These are phyloP conservation scores for Galerina sulciceps DNA, from an alignment of 768 basidiomycete species.

Conservation along the genomic window DNA sequence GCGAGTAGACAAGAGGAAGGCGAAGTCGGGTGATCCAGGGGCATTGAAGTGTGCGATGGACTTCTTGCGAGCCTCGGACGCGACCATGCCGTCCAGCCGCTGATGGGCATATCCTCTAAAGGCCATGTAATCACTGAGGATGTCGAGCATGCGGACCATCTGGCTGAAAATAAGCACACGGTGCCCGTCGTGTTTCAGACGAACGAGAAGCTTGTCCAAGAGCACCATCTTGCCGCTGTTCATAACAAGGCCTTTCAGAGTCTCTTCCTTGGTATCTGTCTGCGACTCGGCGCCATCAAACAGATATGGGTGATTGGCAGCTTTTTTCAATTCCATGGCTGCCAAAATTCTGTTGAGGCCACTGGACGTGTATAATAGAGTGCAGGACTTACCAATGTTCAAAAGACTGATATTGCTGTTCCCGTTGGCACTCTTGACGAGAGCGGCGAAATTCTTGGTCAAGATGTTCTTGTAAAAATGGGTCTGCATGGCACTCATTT, in stretches of 20 bases:
- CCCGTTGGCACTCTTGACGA: slow-evolving; percentile 88
- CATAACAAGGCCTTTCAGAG: slow-evolving; percentile 95
- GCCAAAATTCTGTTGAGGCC: slow-evolving; percentile 6
- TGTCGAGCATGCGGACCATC: slow-evolving; percentile 99
- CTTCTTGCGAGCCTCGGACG: slow-evolving; percentile 91
- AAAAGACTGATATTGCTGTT: slow-evolving; percentile 92
- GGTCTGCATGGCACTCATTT: slow-evolving; percentile 96
- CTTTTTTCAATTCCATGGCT: slow-evolving; percentile 99
- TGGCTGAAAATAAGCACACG: slow-evolving; percentile 99
- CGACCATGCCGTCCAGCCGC: slow-evolving; percentile 93
- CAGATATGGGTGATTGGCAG: slow-evolving; percentile 96
- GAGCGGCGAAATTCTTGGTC: slow-evolving; percentile 94
- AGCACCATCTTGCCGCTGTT: slow-evolving; percentile 98
- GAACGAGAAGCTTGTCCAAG: slow-evolving; percentile 93
- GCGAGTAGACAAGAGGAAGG: slow-evolving; percentile 94
- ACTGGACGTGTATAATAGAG: not conserved
- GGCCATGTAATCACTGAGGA: slow-evolving; percentile 95
- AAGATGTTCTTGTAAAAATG: slow-evolving; percentile 99
- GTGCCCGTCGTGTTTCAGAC: slow-evolving; percentile 90
- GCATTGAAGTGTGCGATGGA: slow-evolving; percentile 98
- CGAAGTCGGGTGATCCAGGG: slow-evolving; percentile 92
- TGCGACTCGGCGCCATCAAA: slow-evolving; percentile 92
- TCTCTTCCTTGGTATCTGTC: slow-evolving; percentile 71
- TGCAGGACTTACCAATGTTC: slow-evolving; percentile 74
- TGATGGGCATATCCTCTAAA: slow-evolving; percentile 91